Conservation (phyloP, 495 filamentous ascomycete genomes). For the Penicillium riverlandense region DNA sequence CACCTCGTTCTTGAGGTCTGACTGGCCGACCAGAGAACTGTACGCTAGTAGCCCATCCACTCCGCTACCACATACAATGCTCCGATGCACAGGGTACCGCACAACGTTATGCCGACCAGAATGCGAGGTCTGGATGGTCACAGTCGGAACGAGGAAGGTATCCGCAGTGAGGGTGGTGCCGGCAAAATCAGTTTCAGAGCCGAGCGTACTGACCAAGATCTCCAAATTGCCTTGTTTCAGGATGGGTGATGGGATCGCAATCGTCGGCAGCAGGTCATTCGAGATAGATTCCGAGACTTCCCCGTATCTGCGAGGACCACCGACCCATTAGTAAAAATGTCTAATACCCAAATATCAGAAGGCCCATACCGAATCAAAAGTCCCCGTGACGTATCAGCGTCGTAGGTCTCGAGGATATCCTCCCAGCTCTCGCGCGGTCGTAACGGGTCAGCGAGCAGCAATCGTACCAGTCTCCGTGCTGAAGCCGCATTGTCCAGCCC, state of each 20-base stretch:
- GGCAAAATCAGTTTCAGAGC: conserved; percentile 27
- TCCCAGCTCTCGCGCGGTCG: conserved; percentile 62
- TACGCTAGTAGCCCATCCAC: conserved; percentile 46
- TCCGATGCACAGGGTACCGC: conserved; percentile 79
- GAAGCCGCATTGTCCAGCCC: conserved; percentile 38
- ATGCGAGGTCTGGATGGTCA: conserved; percentile 57
- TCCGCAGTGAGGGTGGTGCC: conserved; percentile 45
- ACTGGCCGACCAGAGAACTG: conserved; percentile 33
- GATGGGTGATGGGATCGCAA: conserved; percentile 60
- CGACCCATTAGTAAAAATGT: not conserved
- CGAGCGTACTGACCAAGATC: conserved; percentile 61
- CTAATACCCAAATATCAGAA: too few relatives aligned
- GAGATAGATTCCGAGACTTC: conserved; percentile 36
- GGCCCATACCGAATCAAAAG: conserved; percentile 49
- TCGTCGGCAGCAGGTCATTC: conserved; percentile 44
- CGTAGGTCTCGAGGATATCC: conserved; percentile 46
- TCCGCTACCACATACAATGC: conserved; percentile 67
- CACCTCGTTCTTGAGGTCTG: conserved; percentile 26
- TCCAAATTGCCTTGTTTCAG: conserved; percentile 67
- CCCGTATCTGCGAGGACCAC: conserved; percentile 37
- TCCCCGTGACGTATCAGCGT: conserved; percentile 37
- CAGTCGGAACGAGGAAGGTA: conserved; percentile 61
- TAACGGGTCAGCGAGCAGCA: conserved; percentile 75
- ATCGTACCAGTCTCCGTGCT: conserved; percentile 56
- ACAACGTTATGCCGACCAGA: conserved; percentile 55